These are phyloP conservation scores for Juncus inflexus DNA, from an alignment of 176 grass and related monocot genomes.

Conservation along the genomic window DNA sequence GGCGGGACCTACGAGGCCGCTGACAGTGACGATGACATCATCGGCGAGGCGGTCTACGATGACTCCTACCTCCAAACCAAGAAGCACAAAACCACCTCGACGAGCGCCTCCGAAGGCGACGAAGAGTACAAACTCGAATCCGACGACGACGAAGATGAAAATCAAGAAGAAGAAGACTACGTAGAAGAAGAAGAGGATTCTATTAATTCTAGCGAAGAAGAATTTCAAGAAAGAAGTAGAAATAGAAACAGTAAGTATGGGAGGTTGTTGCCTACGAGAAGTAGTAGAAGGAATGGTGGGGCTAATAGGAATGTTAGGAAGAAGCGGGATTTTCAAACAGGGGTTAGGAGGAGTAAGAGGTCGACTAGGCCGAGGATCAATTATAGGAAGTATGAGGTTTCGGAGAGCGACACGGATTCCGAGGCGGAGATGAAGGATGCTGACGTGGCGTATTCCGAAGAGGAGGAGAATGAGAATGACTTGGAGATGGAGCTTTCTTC, in stretches of 20 bases:
- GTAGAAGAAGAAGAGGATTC: slow-evolving; percentile 50
- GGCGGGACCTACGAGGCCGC: slow-evolving; percentile 49
- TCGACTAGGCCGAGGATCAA: slow-evolving; percentile 48
- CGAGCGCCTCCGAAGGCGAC: slow-evolving; percentile 46
- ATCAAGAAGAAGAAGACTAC: slow-evolving; percentile 42
- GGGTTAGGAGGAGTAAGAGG: slow-evolving; percentile 69
- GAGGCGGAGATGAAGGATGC: slow-evolving; percentile 33
- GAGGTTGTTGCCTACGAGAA: slow-evolving; percentile 38
- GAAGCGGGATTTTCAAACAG: slow-evolving; percentile 50
- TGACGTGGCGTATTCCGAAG: slow-evolving; percentile 46
- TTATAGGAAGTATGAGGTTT: slow-evolving; percentile 52
- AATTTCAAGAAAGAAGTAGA: slow-evolving; percentile 14
- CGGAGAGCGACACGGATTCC: slow-evolving; percentile 43
- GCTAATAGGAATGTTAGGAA: slow-evolving; percentile 40
- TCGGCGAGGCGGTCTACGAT: slow-evolving; percentile 91
- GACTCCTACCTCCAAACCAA: slow-evolving; percentile 80
- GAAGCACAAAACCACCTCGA: slow-evolving; percentile 42
- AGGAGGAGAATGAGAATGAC: slow-evolving; percentile 36
- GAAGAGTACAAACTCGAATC: slow-evolving; percentile 66
- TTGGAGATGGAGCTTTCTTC: slow-evolving; percentile 46
- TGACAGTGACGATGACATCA: slow-evolving; percentile 60
- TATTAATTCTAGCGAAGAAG: slow-evolving; percentile 72
- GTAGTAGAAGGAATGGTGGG: slow-evolving; percentile 34
- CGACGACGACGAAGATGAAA: slow-evolving; percentile 70
- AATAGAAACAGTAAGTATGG: not conserved